Evolutionary conservation across 495 filamentous ascomycete genomes (phyloP).

Genomic region (Penicillium desertorum): DNA sequence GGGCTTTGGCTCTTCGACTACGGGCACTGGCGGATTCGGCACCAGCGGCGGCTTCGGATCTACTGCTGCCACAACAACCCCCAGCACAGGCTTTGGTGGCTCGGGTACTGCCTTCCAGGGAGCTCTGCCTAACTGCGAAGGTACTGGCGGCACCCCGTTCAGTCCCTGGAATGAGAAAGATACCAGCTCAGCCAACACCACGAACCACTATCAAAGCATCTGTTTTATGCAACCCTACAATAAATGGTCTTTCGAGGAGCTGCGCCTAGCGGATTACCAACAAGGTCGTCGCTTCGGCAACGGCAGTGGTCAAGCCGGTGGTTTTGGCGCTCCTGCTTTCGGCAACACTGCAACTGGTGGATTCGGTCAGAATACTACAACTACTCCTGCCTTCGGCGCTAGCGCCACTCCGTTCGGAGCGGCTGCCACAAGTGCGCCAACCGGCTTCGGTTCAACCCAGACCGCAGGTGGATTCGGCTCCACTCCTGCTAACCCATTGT

Average conservation of each 20-base stretch:
- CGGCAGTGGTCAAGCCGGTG: slow-evolving; percentile 73
- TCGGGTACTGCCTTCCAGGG: slow-evolving; percentile 51
- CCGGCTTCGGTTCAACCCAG: slow-evolving; percentile 49
- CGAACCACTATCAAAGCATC: slow-evolving; percentile 83
- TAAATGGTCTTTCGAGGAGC: slow-evolving; percentile 87
- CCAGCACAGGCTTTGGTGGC: slow-evolving; percentile 38
- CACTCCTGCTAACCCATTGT: slow-evolving; percentile 40
- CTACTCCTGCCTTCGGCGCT: slow-evolving; percentile 53
- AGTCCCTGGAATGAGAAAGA: slow-evolving; percentile 82
- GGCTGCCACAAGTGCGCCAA: slow-evolving; percentile 44
- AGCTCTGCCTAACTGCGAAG: slow-evolving; percentile 47
- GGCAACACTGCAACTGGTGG: slow-evolving; percentile 32
- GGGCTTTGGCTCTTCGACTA: slow-evolving; percentile 40
- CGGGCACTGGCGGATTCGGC: slow-evolving; percentile 23
- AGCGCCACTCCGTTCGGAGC: slow-evolving; percentile 55
- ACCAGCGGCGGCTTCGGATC: slow-evolving; percentile 27
- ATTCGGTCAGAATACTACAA: slow-evolving; percentile 44
- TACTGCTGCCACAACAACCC: slow-evolving; percentile 13
- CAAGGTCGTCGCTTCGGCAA: slow-evolving; percentile 82
- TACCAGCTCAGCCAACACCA: slow-evolving; percentile 45
- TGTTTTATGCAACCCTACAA: slow-evolving; percentile 81
- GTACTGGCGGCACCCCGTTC: slow-evolving; percentile 77
- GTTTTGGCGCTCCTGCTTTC: slow-evolving; percentile 65
- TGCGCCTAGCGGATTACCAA: slow-evolving; percentile 85
- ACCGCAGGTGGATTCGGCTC: slow-evolving; percentile 59